These are phyloP conservation scores for Zizania latifolia DNA, from an alignment of 176 grass and related monocot genomes.

Conservation along the genomic window DNA sequence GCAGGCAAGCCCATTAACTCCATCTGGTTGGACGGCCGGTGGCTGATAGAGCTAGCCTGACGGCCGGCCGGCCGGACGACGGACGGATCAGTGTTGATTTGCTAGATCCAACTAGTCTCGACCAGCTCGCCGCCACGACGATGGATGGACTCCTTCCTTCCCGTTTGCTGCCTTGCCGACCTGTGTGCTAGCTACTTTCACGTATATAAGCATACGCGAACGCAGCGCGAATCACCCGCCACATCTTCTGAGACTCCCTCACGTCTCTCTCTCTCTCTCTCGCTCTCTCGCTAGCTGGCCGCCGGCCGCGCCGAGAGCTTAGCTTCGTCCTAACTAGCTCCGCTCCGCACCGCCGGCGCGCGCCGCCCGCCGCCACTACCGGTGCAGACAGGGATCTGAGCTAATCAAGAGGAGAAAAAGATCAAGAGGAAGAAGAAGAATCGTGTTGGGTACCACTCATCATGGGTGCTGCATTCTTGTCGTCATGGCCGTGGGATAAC, in stretches of 20 bases:
- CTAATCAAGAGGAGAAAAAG: no score
- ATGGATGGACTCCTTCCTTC: not conserved
- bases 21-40: not conserved
- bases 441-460: not conserved
- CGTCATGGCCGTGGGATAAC: conserved; percentile 83
- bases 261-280: not conserved
- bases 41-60: not conserved
- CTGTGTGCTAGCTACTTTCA: not conserved
- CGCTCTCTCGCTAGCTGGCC: not conserved
- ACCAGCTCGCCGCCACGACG: not conserved
- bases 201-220: conserved; percentile 10
- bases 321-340: no score
- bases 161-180: not conserved
- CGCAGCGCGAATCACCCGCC: not conserved
- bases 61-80: not conserved
- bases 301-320: no score
- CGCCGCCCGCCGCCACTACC: no score
- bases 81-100: not conserved
- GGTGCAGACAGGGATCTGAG: not conserved
- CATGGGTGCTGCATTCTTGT: conserved; percentile 58
- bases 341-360: no score
- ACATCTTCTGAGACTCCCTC: not conserved
- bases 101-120: no score
- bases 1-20: conserved; percentile 17
- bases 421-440: not conserved